Base-by-base conservation (phyloP, 371 early-diverging fungal species). In the Syncephalastrum monosporum region DNA sequence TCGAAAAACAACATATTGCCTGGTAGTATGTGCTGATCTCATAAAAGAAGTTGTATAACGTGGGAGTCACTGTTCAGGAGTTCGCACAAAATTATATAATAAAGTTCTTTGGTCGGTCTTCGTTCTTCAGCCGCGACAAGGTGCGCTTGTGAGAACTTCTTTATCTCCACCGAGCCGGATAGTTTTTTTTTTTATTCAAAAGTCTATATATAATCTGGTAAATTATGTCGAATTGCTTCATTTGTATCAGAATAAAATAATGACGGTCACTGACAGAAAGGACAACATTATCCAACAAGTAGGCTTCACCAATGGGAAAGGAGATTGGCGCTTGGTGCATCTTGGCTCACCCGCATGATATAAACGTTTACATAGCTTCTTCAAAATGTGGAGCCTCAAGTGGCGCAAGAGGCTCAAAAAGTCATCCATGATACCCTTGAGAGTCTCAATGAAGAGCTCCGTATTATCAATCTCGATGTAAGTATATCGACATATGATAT, bases 381-480 rank as follows among this genome's bases (percentile, higher is more conserved):
- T 2, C 0, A 33, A 10, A 33, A 2, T 33, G 38, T 33, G 38
- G 12, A 33, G 8, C 10, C 38, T 33, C 17, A 38, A 25, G 42
- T 54, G 16, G 25, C 3, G n/a, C 23, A 42, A 43, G 48, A 55
- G 33, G 45, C 57, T 8, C 44, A 59, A 15, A 19, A 45, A 16
- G 47, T 65, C 1, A 65, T 77, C 10, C 56, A 69, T 27, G 38
- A 68, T 13, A 63, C 82, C 19, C 82, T 84, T 48, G 72, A 75
- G 24, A 54, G 46, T n/a, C 66, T 61, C 38, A 63, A 62, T 42
- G 52, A 47, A 6, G 77, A 81, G 4, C 81, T 87, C 46, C 81
- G 87, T 53, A 61, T 58, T 33, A 69, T 85, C 53, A 84, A 83
- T 45, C 53, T 84, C 13, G 70, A 83, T 64, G 83, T 82, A 77